Evolutionary conservation across 352 stramenopile species (phyloP).

Genomic region (Pythium guiyangense): DNA sequence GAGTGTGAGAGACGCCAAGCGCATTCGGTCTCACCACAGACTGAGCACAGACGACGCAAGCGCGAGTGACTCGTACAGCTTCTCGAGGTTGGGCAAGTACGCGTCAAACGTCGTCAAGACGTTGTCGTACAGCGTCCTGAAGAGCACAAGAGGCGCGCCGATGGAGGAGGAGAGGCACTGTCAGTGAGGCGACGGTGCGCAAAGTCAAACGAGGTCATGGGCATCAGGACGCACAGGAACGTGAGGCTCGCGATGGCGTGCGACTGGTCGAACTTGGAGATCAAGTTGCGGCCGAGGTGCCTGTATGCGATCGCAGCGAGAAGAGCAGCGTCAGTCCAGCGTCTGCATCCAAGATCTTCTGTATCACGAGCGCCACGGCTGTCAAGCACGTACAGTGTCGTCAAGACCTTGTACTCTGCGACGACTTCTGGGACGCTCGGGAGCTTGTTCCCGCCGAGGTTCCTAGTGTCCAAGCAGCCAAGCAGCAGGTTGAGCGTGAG

Average conservation of each 20-base stretch:
- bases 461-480: neutral
- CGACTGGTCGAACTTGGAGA: slow-evolving; percentile 2
- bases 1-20: no score
- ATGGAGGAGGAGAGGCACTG: no score
- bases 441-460: slow-evolving; percentile 3
- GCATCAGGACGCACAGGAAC: neutral
- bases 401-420: neutral
- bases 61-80: neutral
- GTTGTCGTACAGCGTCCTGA: neutral
- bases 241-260: neutral
- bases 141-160: neutral
- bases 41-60: no score
- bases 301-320: neutral
- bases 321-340: neutral
- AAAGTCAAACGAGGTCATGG: no score
- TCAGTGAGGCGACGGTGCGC: no score
- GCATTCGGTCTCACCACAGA: no score
- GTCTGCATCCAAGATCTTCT: no score
- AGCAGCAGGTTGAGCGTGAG: no score
- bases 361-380: no score
- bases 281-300: neutral
- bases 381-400: neutral
- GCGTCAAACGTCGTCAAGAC: no score
- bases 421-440: neutral
- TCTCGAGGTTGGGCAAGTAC: no score